Base-by-base conservation (phyloP, 2,329 filamentous ascomycete genomes). In the Bimuria novae-zelandiae region DNA sequence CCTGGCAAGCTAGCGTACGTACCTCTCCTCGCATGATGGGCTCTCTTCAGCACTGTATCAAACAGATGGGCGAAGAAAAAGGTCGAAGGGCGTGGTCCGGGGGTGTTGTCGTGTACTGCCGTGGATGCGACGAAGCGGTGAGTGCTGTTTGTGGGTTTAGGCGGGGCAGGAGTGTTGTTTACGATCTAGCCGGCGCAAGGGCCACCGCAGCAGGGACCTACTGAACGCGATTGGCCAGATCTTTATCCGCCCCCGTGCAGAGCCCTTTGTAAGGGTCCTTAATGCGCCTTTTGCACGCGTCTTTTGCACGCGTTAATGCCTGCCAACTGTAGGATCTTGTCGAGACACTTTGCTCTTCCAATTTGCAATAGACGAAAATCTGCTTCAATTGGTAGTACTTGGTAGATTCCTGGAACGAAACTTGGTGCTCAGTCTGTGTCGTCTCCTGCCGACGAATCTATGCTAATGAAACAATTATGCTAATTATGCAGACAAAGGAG, bases 1-100 rank as follows among this genome's bases (percentile, higher is more conserved):
- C 11, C 19, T n/a, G n/a, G 33, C n/a, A 25, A 16, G 51, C 17
- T 30, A 51, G 48, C 47, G 52, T 43, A 72, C 72, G 30, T 68
- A 75, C 72, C 68, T 75, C 72, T 70, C 72, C 72, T 66, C 72
- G 69, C 72, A 75, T 75, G 59, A 59, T 75, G 68, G 43, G 60
- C 17, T 32, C 22, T 63, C 51, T 60, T 49, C 49, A 57, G 56
- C 56, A 59, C 65, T 70, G 65, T 71, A 62, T 68, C 68, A 67
- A 68, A 71, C 65, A 71, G 68, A 63, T 61, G 64, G 64, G 55
- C 57, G 54, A 59, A 67, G 48, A 58, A 40, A 30, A n/a, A 17
- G 25, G 25, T 22, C 33, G 27, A 40, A n/a, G 35, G 22, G 14
- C 33, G 39, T 32, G 14, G 35, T 30, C 41, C 16, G 41, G 47